Base-by-base conservation (phyloP, 1,284 basidiomycete genomes). In the Austroboletus rostrupii region DNA sequence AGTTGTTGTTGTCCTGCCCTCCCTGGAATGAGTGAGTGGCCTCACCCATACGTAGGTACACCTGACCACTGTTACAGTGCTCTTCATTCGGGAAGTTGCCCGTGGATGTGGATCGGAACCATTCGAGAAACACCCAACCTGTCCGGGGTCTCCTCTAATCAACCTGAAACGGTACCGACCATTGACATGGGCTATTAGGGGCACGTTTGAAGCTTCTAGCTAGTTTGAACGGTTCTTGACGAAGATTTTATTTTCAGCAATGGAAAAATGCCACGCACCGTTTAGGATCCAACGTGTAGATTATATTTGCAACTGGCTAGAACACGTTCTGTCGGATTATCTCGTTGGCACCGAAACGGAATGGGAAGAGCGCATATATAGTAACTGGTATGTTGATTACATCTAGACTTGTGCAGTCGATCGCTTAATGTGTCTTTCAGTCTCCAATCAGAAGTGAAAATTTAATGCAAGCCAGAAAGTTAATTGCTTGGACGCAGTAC, bases 121-220 rank as follows among this genome's bases (percentile, higher is more conserved):
- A 21, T 60, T 60, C 28, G 61, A 62, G 5, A 52, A 60, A 14
- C 62, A 66, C 26, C 68, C 65, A 8, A 42, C 49, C 13, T 53
- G 46, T 19, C 66, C 64, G 9, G 67, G 56, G 5, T 48, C 56
- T 23, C 55, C 53, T 36, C 35, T 70, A 23, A 70, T 67, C 32
- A 70, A 69, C 29, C 20, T 67, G 51, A 68, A 60, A 45, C 62
- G 68, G 20, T 67, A 67, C 40, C 68, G 68, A 20, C 67, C 66
- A 3, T 66, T 67, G 43, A 67, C 67, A 0, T 68, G 68, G 66
- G 66, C 64, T 11, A 59, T 67, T n/a, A 56, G 62, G 46, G 64
- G 68, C 69, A 28, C 29, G 68, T 55, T 43, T 39, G n/a, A 19
- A 28, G 16, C n/a, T 39, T 17, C 5, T 5, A 17, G 5, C 4